A percentile compares a stretch with the other conserved stretches of the same genome.
Conservation (phyloP, 768 basidiomycete genomes). For the Myochromella boudieri region DNA sequence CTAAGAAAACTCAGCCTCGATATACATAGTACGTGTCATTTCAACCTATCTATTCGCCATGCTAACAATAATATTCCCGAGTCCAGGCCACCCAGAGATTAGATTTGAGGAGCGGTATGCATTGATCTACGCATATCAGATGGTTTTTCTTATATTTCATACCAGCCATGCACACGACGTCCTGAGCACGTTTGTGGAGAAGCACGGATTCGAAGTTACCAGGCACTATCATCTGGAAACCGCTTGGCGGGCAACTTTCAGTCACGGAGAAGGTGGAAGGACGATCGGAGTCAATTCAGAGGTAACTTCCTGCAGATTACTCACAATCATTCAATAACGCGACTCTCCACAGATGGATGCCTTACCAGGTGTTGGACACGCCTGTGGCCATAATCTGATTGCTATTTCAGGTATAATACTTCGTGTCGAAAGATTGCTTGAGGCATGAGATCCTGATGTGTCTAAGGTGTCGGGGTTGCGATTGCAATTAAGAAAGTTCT, state of each 20-base stretch:
- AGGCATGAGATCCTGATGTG: not conserved
- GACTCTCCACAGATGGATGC: slow-evolving; percentile 55
- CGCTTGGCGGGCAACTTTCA: slow-evolving; percentile 73
- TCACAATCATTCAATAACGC: not conserved
- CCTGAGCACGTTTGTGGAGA: slow-evolving; percentile 64
- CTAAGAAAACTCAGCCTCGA: slow-evolving; percentile 64
- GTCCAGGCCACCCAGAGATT: slow-evolving; percentile 67
- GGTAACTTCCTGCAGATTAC: slow-evolving; percentile 31
- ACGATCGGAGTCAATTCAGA: slow-evolving; percentile 82
- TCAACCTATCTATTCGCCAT: not conserved
- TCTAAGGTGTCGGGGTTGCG: slow-evolving; percentile 66
- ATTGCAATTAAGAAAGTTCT: slow-evolving; percentile 66
- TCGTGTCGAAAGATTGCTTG: not conserved
- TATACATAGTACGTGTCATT: slow-evolving; percentile 56
- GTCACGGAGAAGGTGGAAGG: slow-evolving; percentile 63
- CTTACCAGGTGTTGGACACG: slow-evolving; percentile 61
- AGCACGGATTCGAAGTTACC: slow-evolving; percentile 64
- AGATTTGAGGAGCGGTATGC: slow-evolving; percentile 65
- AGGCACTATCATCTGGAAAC: slow-evolving; percentile 64
- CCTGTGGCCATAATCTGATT: slow-evolving; percentile 84
- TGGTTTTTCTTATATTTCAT: not conserved
- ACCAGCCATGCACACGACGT: slow-evolving; percentile 69
- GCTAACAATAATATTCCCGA: not conserved
- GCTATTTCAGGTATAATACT: slow-evolving; percentile 50
- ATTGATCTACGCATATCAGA: not conserved